Evolutionary conservation across 2,329 filamentous ascomycete genomes (phyloP).

Genomic region (Albophoma yamanashiensis): DNA sequence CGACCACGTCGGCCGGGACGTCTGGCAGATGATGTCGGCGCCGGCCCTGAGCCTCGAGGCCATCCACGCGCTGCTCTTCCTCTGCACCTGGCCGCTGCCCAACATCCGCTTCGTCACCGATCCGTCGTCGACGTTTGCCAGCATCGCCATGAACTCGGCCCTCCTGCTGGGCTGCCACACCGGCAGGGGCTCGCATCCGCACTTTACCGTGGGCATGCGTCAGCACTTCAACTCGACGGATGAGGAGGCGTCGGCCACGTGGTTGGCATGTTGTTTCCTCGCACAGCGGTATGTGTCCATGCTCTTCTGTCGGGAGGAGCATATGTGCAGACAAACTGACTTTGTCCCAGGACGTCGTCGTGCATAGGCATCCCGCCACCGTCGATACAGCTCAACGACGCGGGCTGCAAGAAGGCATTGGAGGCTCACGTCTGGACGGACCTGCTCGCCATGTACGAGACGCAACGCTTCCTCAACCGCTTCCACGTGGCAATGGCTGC

Average conservation of each 20-base stretch:
- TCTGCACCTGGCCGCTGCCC: slow-evolving; percentile 41
- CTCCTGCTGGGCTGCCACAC: slow-evolving; percentile 41
- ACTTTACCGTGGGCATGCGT: slow-evolving; percentile 33
- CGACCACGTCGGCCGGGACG: slow-evolving; percentile 34
- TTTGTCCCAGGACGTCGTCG: slow-evolving; percentile 21
- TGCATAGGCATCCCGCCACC: slow-evolving; percentile 36
- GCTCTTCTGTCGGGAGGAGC: neutral
- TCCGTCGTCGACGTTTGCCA: slow-evolving; percentile 35
- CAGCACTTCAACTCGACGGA: slow-evolving; percentile 33
- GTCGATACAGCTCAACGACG: slow-evolving; percentile 39
- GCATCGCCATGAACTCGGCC: slow-evolving; percentile 35
- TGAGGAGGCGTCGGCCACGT: slow-evolving; percentile 41
- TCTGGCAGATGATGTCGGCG: slow-evolving; percentile 31
- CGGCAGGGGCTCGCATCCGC: slow-evolving; percentile 37
- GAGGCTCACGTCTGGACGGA: slow-evolving; percentile 30
- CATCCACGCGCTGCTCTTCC: slow-evolving; percentile 40
- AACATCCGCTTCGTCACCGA: slow-evolving; percentile 40
- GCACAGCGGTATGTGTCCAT: slow-evolving; percentile 30
- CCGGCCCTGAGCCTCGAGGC: slow-evolving; percentile 34
- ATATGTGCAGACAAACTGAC: slow-evolving; percentile 7
- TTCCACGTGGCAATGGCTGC: slow-evolving; percentile 36
- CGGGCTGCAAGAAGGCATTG: slow-evolving; percentile 27
- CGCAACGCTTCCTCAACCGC: slow-evolving; percentile 39
- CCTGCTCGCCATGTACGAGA: slow-evolving; percentile 31
- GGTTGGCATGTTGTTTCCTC: slow-evolving; percentile 42